Evolutionary conservation across 2,329 filamentous ascomycete genomes (phyloP), one percentile per base, ranked within the genome.

Genomic region (Ophiostoma tasmaniense): DNA sequence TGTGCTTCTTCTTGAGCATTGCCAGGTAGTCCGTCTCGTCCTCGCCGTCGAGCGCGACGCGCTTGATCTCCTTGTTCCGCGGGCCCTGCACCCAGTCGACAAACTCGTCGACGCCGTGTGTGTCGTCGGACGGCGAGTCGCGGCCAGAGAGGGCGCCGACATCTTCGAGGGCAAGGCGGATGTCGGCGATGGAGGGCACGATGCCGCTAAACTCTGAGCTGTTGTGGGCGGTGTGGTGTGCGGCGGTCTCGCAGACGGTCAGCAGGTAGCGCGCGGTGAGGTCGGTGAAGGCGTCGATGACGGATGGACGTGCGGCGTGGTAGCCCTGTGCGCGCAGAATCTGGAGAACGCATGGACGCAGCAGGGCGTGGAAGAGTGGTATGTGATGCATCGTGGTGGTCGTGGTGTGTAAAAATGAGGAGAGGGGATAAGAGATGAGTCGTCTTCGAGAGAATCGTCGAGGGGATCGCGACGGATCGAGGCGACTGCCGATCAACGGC

Each of bases 291-390:
- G 91, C 89, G 79, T 98, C 93, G 69, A 97, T 83, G 7, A 96
- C 93, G 3, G 90, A 89, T 1, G 92, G 89, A 68, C 88, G 88
- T 66, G 92, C 91, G 59, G 89, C 85, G 77, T 96, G 91, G 80
- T 96, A 98, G 76, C 94, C 94, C 30, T 92, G 90, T 37, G 93
- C 92, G 76, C 94, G 92, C 67, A 98, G 87, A 75, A 96, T 94
- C 79, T 97, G 93, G 70, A 98, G 87, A 71, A 97, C 87, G 65
- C 89, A 89, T 1, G 94, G 94, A 59, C 93, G 92, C 69, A 98
- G 84, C 72, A 97, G 89, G 71, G 91, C 89, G 79, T 92, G 89
- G 80, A 82, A 85, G 69, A 85, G 78, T n/a, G 81, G 78, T 11
- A 80, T 78, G 3, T 80, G 81, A 39, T 75, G 79, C 71, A 79